Evolutionary conservation across 164 flowering plant genomes (phyloP), one percentile per base, ranked within the genome.

Genomic region (Akebia trifoliata): DNA sequence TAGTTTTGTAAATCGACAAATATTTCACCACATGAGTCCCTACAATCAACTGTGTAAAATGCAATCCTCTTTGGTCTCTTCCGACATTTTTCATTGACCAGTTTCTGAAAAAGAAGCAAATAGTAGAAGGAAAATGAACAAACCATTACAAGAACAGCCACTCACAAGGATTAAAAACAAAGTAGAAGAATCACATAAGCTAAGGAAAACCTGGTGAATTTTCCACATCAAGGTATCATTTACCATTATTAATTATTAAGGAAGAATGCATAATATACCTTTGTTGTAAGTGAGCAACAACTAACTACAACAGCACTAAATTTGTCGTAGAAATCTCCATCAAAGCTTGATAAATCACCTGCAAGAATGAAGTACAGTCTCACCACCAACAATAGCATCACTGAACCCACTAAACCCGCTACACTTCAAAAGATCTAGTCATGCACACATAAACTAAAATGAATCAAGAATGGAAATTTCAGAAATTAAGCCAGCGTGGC

Each of bases 11-110:
- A 69, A 67, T 93, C 99, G 63, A 83, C 93, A 82, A 87, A 93
- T 62, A 93, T 90, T 68, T 93, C 99, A 61, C 99, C 97, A 59
- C 89, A 86, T 2, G 90, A 86, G 48, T 79, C 93, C 67, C 89
- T 82, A 65, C 96, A 93, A 50, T 87, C 95, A 63, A 90, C 95
- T 12, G 87, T 47, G 70, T 83, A 94, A 72, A 94, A 90, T 54
- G 95, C 83, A 51, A 87, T 65, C 46, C 78, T 83, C 78, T 83
- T 87, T 18, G 75, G 64, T 62, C 76, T 57, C 61, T 78, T 81
- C 57, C 96, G 82, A 50, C 96, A 88, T 70, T 81, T 90, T 61
- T 79, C 91, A 67, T 87, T 88, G 29, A 90, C 74, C 69, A 65
- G 49, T 81, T 77, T 84, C 99, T 94, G 80, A 42, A 35, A 38